Evolutionary conservation across 306 rosid species (phyloP), one percentile per base, ranked within the genome.

Genomic region (Malus sieversii): DNA sequence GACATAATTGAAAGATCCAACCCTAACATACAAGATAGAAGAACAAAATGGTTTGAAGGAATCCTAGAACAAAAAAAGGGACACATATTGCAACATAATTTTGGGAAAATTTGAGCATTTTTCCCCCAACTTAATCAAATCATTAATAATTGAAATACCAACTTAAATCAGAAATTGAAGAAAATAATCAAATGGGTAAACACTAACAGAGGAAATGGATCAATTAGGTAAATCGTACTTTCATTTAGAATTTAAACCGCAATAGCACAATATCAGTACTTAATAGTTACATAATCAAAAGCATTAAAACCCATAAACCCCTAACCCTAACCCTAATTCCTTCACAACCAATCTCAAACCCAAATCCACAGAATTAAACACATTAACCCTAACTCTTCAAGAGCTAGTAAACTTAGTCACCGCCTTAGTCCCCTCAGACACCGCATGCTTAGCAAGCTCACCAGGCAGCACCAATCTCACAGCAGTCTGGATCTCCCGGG

Each of bases 381-480:
- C 14, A 23, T 3, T 44, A 16, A 73, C 14, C 6, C 32, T 19
- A 73, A 25, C 14, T 4, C 12, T 85, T 75, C 42, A 89, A 75
- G 92, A 87, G 48, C 94, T 89, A 0, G 94, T 89, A 44, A 91
- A 91, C 77, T 89, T 91, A 14, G 94, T 87, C 0, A 91, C 92
- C 0, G 94, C 97, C 82, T 91, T 91, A 1, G 94, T 91, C 0
- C 97, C 97, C 67, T 91, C 97, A 0, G 97, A 91, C 0, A 89
- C 97, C 0, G 94, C 97, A 66, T 91, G 97, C 51, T 91, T 91
- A 32, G 94, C 97, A 46, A 91, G 75, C 66, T 91, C 97, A 1
- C 97, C 97, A 4, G 93, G 97, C 16, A 91, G 84, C 22, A 91
- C 97, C 33, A 91, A 84, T 46, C 97, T 76, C 0, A 91, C 97